Base-by-base conservation (phyloP, 2,329 filamentous ascomycete genomes). In the Camptophora hylomeconis region DNA sequence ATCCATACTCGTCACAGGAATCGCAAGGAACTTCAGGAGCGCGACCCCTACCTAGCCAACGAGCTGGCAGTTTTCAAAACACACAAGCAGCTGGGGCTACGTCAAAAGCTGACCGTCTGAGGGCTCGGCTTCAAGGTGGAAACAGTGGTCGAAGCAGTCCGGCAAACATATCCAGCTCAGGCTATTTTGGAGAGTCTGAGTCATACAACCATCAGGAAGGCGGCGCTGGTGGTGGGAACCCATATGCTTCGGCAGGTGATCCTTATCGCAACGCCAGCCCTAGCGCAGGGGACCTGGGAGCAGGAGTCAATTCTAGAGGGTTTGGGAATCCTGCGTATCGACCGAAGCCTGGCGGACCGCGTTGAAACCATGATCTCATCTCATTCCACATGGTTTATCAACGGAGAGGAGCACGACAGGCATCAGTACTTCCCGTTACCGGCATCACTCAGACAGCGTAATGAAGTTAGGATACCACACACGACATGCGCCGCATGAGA, bases 121-220 rank as follows among this genome's bases (percentile, higher is more conserved):
- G 83, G 49, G 81, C 84, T 45, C 63, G 81, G 37, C 58, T 93
- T 24, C 83, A 83, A 65, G 73, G 72, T n/a, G 67, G 70, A 17
- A 36, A 37, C 19, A 42, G 40, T 20, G 38, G 38, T 21, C 31
- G 44, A 28, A 40, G 30, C 24, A 42, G 37, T 32, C 40, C 41
- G 6, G 23, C 22, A 3, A 26, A 20, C 16, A 10, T 7, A 7
- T 10, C 23, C 17, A 23, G 26, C n/a, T n/a, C n/a, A n/a, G n/a
- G n/a, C n/a, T n/a, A n/a, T n/a, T n/a, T n/a, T n/a, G n/a, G n/a
- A n/a, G n/a, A n/a, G n/a, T n/a, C n/a, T n/a, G n/a, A n/a, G n/a
- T n/a, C n/a, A n/a, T n/a, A n/a, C n/a, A n/a, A n/a, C n/a, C n/a
- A n/a, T 31, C 20, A 31, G 16, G 25, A 7, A 15, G 25, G 25